Evolutionary conservation across 2,329 filamentous ascomycete species (phyloP).

Genomic region (Neophaeococcomyces aloes): DNA sequence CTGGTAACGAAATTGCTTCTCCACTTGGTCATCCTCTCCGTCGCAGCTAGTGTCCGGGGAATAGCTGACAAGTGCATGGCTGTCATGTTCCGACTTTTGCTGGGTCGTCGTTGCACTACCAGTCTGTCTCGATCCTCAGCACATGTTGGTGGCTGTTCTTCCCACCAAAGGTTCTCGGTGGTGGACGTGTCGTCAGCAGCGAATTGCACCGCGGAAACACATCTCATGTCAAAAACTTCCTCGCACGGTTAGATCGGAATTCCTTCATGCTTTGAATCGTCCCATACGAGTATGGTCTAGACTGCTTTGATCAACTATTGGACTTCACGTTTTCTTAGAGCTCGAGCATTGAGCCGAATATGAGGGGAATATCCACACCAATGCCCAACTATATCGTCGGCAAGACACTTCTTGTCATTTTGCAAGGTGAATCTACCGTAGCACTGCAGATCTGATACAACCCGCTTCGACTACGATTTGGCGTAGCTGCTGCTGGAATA

Average conservation of each 20-base stretch:
- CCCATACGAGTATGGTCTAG: too few relatives aligned
- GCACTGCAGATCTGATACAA: too few relatives aligned
- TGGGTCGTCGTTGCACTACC: neutral
- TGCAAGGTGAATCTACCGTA: too few relatives aligned
- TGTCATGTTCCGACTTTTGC: neutral
- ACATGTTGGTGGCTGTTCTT: constrained; percentile 4
- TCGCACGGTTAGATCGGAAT: neutral
- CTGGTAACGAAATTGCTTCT: constrained; percentile 20
- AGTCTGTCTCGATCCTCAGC: neutral
- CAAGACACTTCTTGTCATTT: too few relatives aligned
- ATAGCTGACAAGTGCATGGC: constrained; percentile 4
- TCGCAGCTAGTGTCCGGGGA: constrained; percentile 16
- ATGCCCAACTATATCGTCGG: too few relatives aligned
- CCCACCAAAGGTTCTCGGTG: neutral
- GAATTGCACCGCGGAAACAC: neutral
- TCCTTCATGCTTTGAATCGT: too few relatives aligned
- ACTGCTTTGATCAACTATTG: too few relatives aligned
- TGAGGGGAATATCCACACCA: too few relatives aligned
- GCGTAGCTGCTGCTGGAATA: too few relatives aligned
- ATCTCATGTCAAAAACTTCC: neutral
- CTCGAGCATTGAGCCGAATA: too few relatives aligned
- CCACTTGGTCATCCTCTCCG: constrained; percentile 16
- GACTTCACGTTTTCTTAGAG: too few relatives aligned
- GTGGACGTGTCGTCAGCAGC: neutral
- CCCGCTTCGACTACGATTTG: too few relatives aligned